Percentiles rank a stretch among this genome's conserved stretches.
Conservation (phyloP, 176 grass and related monocot genomes). For the Elaeis guineensis region DNA sequence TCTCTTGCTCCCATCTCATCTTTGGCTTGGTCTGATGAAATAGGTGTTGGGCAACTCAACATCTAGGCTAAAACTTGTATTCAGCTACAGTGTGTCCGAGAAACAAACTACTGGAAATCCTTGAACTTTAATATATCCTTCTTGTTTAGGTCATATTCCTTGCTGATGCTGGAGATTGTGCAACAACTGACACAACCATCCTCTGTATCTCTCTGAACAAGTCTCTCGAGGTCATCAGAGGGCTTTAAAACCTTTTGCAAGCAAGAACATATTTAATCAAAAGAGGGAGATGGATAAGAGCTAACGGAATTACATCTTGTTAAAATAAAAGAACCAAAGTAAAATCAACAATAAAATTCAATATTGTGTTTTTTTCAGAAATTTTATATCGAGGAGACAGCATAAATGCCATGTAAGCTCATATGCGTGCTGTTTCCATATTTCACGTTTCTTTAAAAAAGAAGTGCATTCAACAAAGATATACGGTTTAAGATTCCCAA, state of each 20-base stretch:
- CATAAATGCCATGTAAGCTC: too few species aligned
- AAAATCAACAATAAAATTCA: too few species aligned
- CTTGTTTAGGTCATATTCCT: conserved; percentile 56
- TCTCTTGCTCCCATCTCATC: too few species aligned
- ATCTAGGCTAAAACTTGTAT: not conserved
- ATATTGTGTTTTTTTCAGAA: too few species aligned
- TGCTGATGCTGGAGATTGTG: conserved; percentile 56
- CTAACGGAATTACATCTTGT: not conserved
- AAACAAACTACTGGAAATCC: conserved; percentile 36
- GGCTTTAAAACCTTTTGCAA: conserved; percentile 45
- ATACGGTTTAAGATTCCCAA: too few species aligned
- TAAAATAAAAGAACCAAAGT: not conserved
- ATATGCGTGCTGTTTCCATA: too few species aligned
- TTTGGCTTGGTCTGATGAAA: too few species aligned
- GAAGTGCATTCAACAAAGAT: too few species aligned
- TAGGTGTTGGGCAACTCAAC: too few species aligned
- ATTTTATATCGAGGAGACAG: too few species aligned
- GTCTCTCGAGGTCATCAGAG: conserved; percentile 41
- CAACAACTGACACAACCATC: conserved; percentile 56
- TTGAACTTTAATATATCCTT: conserved; percentile 74
- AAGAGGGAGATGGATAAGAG: not conserved
- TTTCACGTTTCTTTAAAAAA: too few species aligned
- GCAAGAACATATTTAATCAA: conserved; percentile 4
- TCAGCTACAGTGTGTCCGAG: not conserved
- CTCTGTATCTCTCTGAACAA: conserved; percentile 38